phyloP scores from a whole-genome alignment of 306 rosid species.

The Rosa persica region DNA sequence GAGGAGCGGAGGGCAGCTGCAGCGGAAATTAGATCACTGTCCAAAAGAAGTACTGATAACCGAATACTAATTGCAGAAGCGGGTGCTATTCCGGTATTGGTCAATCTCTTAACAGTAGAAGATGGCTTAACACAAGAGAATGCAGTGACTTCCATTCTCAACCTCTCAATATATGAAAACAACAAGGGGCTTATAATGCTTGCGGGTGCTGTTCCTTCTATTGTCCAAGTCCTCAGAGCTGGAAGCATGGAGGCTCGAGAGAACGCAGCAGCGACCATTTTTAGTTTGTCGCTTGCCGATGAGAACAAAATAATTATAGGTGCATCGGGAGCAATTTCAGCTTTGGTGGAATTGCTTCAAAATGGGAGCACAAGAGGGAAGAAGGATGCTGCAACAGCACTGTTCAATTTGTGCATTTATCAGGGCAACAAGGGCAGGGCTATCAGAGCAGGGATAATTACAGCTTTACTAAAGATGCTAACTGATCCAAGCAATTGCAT shows the following conservation, averaged over 20 bases:
- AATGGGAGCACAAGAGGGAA: slow-evolving; percentile 85
- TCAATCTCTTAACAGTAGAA: slow-evolving; percentile 73
- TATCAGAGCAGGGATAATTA: slow-evolving; percentile 70
- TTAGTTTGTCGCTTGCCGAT: slow-evolving; percentile 91
- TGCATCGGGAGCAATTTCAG: slow-evolving; percentile 89
- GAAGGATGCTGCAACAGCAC: slow-evolving; percentile 93
- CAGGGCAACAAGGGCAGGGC: slow-evolving; percentile 98
- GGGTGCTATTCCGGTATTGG: slow-evolving; percentile 84
- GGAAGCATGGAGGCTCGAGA: slow-evolving; percentile 96
- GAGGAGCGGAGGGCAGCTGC: slow-evolving; percentile 77
- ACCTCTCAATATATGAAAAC: slow-evolving; percentile 84
- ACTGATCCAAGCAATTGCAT: slow-evolving; percentile 73
- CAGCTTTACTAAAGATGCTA: slow-evolving; percentile 80
- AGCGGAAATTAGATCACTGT: slow-evolving; percentile 77
- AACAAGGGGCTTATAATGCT: slow-evolving; percentile 97
- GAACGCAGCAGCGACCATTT: slow-evolving; percentile 93
- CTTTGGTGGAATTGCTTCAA: slow-evolving; percentile 84
- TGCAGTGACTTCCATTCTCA: slow-evolving; percentile 90
- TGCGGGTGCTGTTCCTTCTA: slow-evolving; percentile 89
- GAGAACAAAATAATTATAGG: slow-evolving; percentile 95
- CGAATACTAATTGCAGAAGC: slow-evolving; percentile 92
- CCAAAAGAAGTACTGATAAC: slow-evolving; percentile 94
- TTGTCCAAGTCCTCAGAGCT: slow-evolving; percentile 86
- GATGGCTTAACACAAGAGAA: slow-evolving; percentile 81
- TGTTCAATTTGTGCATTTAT: slow-evolving; percentile 90